A percentile compares a stretch with the other conserved stretches of the same genome.
Conservation (phyloP, 345 rosid genomes). For the Hibiscus syriacus region DNA sequence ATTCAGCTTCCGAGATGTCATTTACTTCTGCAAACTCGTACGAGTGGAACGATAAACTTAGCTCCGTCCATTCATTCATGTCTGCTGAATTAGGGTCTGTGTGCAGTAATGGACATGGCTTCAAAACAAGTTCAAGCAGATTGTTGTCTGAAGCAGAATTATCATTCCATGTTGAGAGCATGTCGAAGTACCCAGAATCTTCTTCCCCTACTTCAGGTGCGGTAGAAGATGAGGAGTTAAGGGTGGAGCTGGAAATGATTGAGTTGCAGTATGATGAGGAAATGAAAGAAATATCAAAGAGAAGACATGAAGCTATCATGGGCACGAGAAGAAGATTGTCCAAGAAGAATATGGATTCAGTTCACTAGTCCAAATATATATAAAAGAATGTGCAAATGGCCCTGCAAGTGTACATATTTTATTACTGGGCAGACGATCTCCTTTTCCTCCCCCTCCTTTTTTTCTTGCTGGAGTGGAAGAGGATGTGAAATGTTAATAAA, state of each 20-base stretch:
- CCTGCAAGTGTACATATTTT: conserved; percentile 35
- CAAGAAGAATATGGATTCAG: conserved; percentile 23
- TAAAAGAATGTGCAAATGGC: conserved; percentile 3
- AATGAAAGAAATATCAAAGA: conserved; percentile 44
- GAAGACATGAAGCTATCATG: conserved; percentile 59
- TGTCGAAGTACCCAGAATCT: conserved; percentile 7
- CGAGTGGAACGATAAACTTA: conserved; percentile 24
- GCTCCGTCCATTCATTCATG: conserved; percentile 23
- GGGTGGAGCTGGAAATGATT: conserved; percentile 44
- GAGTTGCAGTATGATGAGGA: conserved; percentile 56
- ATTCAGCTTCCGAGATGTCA: conserved; percentile 31
- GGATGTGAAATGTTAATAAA: background rate
- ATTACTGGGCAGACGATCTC: conserved; percentile 12
- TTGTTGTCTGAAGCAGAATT: conserved; percentile 3
- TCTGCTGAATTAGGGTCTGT: conserved; percentile 18
- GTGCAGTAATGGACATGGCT: conserved; percentile 13
- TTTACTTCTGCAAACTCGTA: conserved; percentile 35
- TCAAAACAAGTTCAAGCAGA: background rate
- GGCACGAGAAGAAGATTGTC: conserved; percentile 38
- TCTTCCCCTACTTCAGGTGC: background rate
- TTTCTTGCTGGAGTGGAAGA: background rate
- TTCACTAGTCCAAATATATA: conserved; percentile 11
- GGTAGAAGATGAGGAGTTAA: conserved; percentile 35
- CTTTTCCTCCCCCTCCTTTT: background rate
- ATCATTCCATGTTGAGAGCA: conserved; percentile 4